Base-by-base conservation (phyloP, 176 grass and related monocot genomes). In the Juncus inflexus region DNA sequence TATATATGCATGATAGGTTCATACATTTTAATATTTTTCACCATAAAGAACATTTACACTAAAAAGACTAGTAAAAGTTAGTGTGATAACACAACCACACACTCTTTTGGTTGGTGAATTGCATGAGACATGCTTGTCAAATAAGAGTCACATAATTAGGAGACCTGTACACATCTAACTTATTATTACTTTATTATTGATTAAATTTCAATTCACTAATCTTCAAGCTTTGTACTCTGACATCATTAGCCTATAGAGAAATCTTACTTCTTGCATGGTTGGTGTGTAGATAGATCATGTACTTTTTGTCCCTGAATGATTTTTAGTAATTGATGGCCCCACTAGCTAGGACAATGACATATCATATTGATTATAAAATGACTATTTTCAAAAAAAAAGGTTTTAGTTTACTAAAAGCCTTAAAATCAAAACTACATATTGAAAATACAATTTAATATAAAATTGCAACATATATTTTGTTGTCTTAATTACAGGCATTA, bases 61-160 rank as follows among this genome's bases (percentile, higher is more conserved):
- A 28, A 28, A 28, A 28, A 28, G 19, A 28, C 19, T 28, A 28
- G 19, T 28, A 28, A 28, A 28, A 28, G 19, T 28, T 28, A 28
- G 19, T 28, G 19, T 28, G 19, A 28, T 28, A 28, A 28, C 19
- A 28, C 19, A 28, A 28, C 19, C 19, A 28, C 19, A 28, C 19
- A 28, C 19, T 28, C 19, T 28, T 71, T 35, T 58, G 68, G 54
- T 71, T 71, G 68, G 68, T 71, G 52, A 71, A 42, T 28, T 55
- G 58, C 68, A 58, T 13, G 39, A 71, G 37, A 47, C 53, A 43
- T 71, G 68, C 58, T 71, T 38, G 68, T 14, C 58, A 71, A 52
- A 42, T 56, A 56, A 59, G n/a, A 58, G 43, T 9, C 43, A 47
- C 57, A 9, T 7, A 57, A 38, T 14, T 71, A 71, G 68, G 68